Percentiles rank a stretch among this genome's conserved stretches.
Evolutionary conservation across 2,329 filamentous ascomycete species (phyloP).

Genomic region (Xylaria multiplex): DNA sequence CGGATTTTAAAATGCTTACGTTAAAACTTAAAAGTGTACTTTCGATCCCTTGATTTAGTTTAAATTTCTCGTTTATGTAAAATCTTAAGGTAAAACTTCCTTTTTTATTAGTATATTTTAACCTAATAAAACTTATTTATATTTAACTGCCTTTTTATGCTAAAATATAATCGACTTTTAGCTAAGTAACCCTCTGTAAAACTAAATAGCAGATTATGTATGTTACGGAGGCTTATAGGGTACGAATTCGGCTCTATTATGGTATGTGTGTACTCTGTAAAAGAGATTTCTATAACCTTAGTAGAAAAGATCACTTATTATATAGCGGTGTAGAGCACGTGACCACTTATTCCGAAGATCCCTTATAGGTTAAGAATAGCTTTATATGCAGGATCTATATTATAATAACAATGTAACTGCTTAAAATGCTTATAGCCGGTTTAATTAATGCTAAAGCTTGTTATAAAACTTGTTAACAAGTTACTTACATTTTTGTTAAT

Average conservation of each 20-base stretch:
- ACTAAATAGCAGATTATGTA: slow-evolving; percentile 10
- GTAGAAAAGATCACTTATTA: too few relatives aligned
- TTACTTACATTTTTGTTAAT: not conserved
- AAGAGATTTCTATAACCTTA: too few relatives aligned
- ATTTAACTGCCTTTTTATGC: not conserved
- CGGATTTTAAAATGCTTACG: too few relatives aligned
- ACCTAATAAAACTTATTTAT: slow-evolving; percentile 4
- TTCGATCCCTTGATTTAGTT: slow-evolving; percentile 12
- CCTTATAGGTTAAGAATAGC: too few relatives aligned
- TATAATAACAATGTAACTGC: too few relatives aligned
- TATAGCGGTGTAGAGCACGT: too few relatives aligned
- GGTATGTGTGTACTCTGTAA: too few relatives aligned
- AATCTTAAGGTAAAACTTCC: slow-evolving; percentile 16
- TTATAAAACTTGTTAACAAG: slow-evolving; percentile 9
- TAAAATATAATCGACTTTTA: slow-evolving; percentile 20
- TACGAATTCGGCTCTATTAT: too few relatives aligned
- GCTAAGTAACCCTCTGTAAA: slow-evolving; percentile 30
- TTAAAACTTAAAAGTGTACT: too few relatives aligned
- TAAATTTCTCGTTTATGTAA: slow-evolving; percentile 15
- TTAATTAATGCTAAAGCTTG: slow-evolving; percentile 7
- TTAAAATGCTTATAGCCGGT: slow-evolving; percentile 6
- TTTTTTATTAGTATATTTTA: slow-evolving; percentile 9
- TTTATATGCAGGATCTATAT: too few relatives aligned
- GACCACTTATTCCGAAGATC: too few relatives aligned
- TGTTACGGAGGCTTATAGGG: too few relatives aligned